Evolutionary conservation across 176 grass and related monocot genomes (phyloP).

Genomic region (Oryza meyeriana): DNA sequence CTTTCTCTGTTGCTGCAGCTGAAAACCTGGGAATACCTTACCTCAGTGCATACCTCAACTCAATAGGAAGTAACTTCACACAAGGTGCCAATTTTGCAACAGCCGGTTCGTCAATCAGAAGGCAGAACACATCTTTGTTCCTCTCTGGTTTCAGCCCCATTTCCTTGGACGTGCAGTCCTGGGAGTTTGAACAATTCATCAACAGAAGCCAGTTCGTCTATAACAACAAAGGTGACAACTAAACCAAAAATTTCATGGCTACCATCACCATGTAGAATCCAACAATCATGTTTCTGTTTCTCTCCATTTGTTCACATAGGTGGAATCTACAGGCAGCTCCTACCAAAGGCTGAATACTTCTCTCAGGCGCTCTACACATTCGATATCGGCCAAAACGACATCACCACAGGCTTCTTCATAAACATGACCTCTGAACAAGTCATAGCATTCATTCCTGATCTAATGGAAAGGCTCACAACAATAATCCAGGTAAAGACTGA

Average conservation of each 20-base stretch:
- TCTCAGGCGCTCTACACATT: constrained; percentile 93
- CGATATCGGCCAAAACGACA: constrained; percentile 94
- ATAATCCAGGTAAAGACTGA: constrained; percentile 63
- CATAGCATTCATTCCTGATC: constrained; percentile 62
- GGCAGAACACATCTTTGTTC: constrained; percentile 73
- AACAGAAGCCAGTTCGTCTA: constrained; percentile 62
- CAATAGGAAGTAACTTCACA: constrained; percentile 77
- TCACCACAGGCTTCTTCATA: constrained; percentile 71
- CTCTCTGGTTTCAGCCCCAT: constrained; percentile 80
- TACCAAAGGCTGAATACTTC: constrained; percentile 74
- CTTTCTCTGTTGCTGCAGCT: constrained; percentile 36
- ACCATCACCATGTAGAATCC: background rate
- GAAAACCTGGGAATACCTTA: constrained; percentile 69
- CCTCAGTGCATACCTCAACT: constrained; percentile 83
- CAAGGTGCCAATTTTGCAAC: constrained; percentile 94
- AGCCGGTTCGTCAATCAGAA: constrained; percentile 74
- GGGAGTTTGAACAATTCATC: constrained; percentile 84
- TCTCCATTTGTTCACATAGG: constrained; percentile 23
- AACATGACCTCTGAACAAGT: constrained; percentile 69
- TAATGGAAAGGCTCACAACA: constrained; percentile 61
- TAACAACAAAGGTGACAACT: constrained; percentile 43
- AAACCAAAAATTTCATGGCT: background rate
- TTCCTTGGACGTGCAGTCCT: constrained; percentile 84
- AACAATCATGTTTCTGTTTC: background rate
- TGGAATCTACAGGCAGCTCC: constrained; percentile 62